A percentile compares a stretch with the other conserved stretches of the same genome.
Evolutionary conservation across 345 rosid species (phyloP).

Genomic region (Cardamine chenopodiifolia): DNA sequence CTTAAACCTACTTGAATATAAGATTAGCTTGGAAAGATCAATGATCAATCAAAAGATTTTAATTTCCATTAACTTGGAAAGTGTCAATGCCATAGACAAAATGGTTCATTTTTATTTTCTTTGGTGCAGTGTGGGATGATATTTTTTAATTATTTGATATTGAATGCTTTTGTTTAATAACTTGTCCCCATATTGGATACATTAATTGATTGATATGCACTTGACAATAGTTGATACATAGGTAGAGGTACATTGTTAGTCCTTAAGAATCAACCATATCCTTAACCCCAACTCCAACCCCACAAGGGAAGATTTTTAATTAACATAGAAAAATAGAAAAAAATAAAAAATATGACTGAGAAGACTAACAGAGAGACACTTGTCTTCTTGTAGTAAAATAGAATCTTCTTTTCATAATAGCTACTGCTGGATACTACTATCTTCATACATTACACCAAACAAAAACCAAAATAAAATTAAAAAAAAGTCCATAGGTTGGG

Average conservation of each 20-base stretch:
- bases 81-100: not conserved
- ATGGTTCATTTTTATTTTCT: not conserved
- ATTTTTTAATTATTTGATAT: not conserved
- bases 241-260: slow-evolving; percentile 33
- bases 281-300: slow-evolving; percentile 53
- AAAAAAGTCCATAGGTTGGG: slow-evolving; percentile 8
- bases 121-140: not conserved
- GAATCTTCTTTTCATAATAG: slow-evolving; percentile 34
- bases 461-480: not conserved
- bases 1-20: not conserved
- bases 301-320: slow-evolving; percentile 41
- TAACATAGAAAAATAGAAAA: slow-evolving; percentile 53
- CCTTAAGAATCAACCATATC: slow-evolving; percentile 46
- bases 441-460: slow-evolving; percentile 34
- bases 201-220: slow-evolving; percentile 16
- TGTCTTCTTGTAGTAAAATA: slow-evolving; percentile 54
- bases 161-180: not conserved
- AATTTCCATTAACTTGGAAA: not conserved
- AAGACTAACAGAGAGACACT: slow-evolving; percentile 46
- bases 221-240: slow-evolving; percentile 13
- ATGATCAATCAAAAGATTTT: not conserved
- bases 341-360: slow-evolving; percentile 32
- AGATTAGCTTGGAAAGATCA: not conserved
- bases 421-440: slow-evolving; percentile 34
- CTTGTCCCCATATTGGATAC: not conserved